These are phyloP conservation scores for Pseudogymnoascus sp. DNA, from an alignment of 2,329 filamentous ascomycete genomes.

Conservation along the genomic window DNA sequence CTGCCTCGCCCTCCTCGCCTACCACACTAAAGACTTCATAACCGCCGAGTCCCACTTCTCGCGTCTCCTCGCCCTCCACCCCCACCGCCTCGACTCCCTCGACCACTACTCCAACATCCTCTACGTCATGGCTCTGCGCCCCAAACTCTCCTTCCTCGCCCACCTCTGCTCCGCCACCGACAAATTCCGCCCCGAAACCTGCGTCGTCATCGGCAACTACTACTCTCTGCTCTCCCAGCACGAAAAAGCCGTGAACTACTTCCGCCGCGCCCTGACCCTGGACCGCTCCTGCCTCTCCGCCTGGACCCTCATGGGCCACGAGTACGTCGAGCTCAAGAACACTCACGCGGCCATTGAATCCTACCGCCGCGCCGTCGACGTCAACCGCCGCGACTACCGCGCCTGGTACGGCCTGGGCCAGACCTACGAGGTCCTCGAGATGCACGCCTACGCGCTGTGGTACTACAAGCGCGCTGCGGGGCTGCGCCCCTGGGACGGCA, in stretches of 20 bases:
- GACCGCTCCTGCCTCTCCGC: slow-evolving; percentile 88
- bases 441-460: slow-evolving; percentile 94
- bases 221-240: slow-evolving; percentile 91
- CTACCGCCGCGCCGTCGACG: slow-evolving; percentile 89
- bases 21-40: slow-evolving; percentile 80
- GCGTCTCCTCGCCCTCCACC: slow-evolving; percentile 68
- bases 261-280: slow-evolving; percentile 82
- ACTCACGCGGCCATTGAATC: slow-evolving; percentile 97
- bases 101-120: slow-evolving; percentile 98
- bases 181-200: slow-evolving; percentile 94
- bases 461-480: slow-evolving; percentile 96
- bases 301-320: slow-evolving; percentile 98
- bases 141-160: slow-evolving; percentile 86
- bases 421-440: slow-evolving; percentile 95
- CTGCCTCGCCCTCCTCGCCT: slow-evolving; percentile 78
- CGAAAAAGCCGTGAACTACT: slow-evolving; percentile 97
- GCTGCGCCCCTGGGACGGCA: slow-evolving; percentile 89
- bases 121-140: slow-evolving; percentile 81
- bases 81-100: slow-evolving; percentile 73
- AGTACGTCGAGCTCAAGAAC: slow-evolving; percentile 98
- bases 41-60: slow-evolving; percentile 63
- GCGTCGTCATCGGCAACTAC: slow-evolving; percentile 95
- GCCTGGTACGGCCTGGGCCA: slow-evolving; percentile 97
- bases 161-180: slow-evolving; percentile 87
- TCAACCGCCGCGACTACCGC: slow-evolving; percentile 91